phyloP scores from a whole-genome alignment of 2,329 filamentous ascomycete genomes.

The Aspergillus luchuensis region DNA sequence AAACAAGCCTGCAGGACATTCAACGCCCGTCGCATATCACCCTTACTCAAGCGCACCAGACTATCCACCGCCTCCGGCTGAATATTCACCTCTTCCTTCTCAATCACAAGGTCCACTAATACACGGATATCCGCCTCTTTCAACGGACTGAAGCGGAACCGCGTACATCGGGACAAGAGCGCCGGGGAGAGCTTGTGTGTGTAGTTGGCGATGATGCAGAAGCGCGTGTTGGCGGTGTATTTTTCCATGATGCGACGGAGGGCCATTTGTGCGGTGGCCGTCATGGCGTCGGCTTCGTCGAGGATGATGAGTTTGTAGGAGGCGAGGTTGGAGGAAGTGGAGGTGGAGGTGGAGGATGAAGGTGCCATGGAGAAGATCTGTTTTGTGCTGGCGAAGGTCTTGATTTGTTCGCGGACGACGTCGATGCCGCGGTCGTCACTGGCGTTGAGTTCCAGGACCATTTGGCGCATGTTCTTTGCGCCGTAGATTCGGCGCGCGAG shows the following conservation, averaged over 20 bases:
- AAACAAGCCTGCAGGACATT: slow-evolving; percentile 97
- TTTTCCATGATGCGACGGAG: slow-evolving; percentile 97
- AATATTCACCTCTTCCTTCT: slow-evolving; percentile 84
- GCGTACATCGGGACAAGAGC: slow-evolving; percentile 86
- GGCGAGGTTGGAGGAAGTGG: slow-evolving; percentile 56
- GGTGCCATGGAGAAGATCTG: slow-evolving; percentile 82
- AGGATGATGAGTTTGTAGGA: slow-evolving; percentile 95
- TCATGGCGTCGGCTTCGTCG: slow-evolving; percentile 99
- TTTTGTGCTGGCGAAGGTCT: slow-evolving; percentile 97
- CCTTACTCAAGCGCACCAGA: slow-evolving; percentile 83
- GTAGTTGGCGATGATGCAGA: slow-evolving; percentile 99
- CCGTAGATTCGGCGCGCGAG: slow-evolving; percentile 94
- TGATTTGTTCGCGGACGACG: slow-evolving; percentile 97
- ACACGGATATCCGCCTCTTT: slow-evolving; percentile 83
- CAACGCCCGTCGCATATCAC: slow-evolving; percentile 91
- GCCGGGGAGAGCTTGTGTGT: slow-evolving; percentile 96
- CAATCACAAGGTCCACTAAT: slow-evolving; percentile 85
- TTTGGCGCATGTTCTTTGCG: slow-evolving; percentile 87
- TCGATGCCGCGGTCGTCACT: slow-evolving; percentile 98
- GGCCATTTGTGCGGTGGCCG: slow-evolving; percentile 97
- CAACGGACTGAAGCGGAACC: slow-evolving; percentile 91
- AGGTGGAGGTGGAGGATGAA: slow-evolving; percentile 22
- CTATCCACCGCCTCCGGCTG: slow-evolving; percentile 77
- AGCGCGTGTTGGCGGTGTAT: slow-evolving; percentile 95
- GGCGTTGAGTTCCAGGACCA: slow-evolving; percentile 97